Percentiles rank a stretch among this genome's conserved stretches.
These are phyloP conservation scores for Anthoceros angustus DNA, from an alignment of 225 moss, liverwort and hornwort species.

Conservation along the genomic window DNA sequence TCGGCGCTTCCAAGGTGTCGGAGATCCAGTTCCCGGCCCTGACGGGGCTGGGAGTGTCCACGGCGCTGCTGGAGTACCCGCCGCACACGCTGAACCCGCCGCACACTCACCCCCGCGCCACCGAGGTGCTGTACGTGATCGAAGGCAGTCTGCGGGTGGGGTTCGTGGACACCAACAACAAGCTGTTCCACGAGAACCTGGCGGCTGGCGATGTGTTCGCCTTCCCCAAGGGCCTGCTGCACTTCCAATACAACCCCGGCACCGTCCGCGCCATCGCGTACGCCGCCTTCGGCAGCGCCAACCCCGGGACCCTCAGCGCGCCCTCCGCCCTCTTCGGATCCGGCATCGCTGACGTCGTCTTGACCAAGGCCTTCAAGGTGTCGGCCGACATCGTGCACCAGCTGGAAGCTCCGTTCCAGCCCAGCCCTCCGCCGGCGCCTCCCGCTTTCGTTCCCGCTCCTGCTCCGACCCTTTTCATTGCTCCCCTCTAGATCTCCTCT, in stretches of 20 bases:
- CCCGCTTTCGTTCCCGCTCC: neutral
- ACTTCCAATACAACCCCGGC: neutral
- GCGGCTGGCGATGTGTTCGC: neutral
- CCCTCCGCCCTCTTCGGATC: neutral
- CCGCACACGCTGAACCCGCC: neutral
- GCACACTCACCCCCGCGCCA: neutral
- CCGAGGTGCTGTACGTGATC: neutral
- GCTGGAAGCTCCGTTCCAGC: neutral
- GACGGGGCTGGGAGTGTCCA: neutral
- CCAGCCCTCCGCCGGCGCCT: neutral
- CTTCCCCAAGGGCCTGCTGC: constrained; percentile 4
- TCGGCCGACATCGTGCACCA: neutral
- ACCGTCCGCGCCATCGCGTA: neutral
- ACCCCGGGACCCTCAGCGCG: neutral
- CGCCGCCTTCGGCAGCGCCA: constrained; percentile 3
- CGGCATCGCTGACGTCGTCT: neutral
- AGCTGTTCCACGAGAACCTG: neutral
- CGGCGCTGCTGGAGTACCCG: neutral
- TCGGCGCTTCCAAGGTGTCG: neutral
- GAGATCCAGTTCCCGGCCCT: neutral
- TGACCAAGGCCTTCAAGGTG: neutral
- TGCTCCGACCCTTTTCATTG: neutral
- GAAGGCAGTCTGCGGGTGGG: neutral
- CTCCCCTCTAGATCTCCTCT: too few species aligned
- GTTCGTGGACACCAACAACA: neutral